Percentiles rank a stretch among this genome's conserved stretches.
Conservation (phyloP, 106 monocot species). For the Vanilla planifolia region DNA sequence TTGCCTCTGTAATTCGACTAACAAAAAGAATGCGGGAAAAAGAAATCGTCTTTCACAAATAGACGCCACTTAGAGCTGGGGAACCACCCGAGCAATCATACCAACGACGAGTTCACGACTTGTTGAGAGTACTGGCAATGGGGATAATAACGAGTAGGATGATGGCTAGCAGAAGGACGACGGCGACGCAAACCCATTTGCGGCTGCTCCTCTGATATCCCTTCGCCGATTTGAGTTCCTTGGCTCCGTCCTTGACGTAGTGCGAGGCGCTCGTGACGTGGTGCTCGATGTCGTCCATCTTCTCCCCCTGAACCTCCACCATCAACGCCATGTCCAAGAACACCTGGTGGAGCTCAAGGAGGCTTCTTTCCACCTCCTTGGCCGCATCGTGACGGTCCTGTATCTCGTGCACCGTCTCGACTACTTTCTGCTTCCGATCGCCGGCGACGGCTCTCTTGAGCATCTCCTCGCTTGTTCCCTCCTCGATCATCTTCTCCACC, state of each 20-base stretch:
- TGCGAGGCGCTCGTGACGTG: constrained; percentile 49
- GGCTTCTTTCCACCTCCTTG: constrained; percentile 54
- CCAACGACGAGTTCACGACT: too few relatives aligned
- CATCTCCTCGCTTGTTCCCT: constrained; percentile 47
- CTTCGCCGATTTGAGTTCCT: constrained; percentile 37
- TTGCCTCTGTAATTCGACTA: too few relatives aligned
- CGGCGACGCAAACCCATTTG: constrained; percentile 41
- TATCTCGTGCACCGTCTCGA: constrained; percentile 53
- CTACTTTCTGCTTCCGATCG: too few relatives aligned
- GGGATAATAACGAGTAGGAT: constrained; percentile 34
- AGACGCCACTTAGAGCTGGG: too few relatives aligned
- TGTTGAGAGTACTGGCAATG: constrained; percentile 26
- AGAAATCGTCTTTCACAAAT: too few relatives aligned
- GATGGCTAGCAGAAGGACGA: constrained; percentile 33
- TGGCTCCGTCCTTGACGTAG: constrained; percentile 46
- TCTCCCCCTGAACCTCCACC: constrained; percentile 76
- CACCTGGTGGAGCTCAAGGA: constrained; percentile 82
- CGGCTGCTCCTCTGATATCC: constrained; percentile 38
- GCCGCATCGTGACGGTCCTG: constrained; percentile 61
- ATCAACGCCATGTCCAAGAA: constrained; percentile 84
- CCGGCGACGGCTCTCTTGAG: neutral
- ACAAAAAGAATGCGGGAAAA: too few relatives aligned
- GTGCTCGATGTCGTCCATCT: constrained; percentile 72
- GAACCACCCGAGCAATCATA: too few relatives aligned
- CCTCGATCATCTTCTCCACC: constrained; percentile 49